phyloP scores from a whole-genome alignment of 371 early-diverging fungal species.

The Mucor circinelloides region DNA sequence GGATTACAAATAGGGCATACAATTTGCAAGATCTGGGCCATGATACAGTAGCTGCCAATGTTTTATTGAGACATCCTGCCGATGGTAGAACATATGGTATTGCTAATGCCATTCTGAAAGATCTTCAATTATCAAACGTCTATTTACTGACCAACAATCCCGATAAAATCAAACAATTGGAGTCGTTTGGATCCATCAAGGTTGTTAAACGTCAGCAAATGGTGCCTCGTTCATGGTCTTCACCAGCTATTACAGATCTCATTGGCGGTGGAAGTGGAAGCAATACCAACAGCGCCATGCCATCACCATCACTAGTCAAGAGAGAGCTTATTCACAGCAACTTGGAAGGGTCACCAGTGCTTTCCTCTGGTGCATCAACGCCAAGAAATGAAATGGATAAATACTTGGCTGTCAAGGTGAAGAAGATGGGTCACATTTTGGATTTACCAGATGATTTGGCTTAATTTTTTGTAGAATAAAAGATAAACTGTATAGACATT shows the following conservation, averaged over 20 bases:
- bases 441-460: slow-evolving; percentile 61
- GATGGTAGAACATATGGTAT: slow-evolving; percentile 92
- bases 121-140: slow-evolving; percentile 68
- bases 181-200: slow-evolving; percentile 65
- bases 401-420: slow-evolving; percentile 83
- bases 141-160: slow-evolving; percentile 95
- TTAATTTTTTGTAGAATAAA: background rate
- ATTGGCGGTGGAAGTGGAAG: slow-evolving; percentile 10
- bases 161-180: slow-evolving; percentile 85
- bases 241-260: slow-evolving; percentile 18
- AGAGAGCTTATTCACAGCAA: slow-evolving; percentile 1
- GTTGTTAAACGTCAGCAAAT: slow-evolving; percentile 87
- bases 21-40: slow-evolving; percentile 95
- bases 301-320: slow-evolving; percentile 15
- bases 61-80: slow-evolving; percentile 85
- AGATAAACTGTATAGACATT: background rate
- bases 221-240: slow-evolving; percentile 83
- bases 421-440: slow-evolving; percentile 88
- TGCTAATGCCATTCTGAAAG: slow-evolving; percentile 88
- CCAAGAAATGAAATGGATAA: slow-evolving; percentile 71
- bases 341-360: slow-evolving; percentile 18
- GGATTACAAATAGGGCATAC: slow-evolving; percentile 74
- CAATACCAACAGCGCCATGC: slow-evolving; percentile 25
- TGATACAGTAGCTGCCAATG: slow-evolving; percentile 94
- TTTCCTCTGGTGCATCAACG: slow-evolving; percentile 23